Base-by-base conservation (phyloP, 345 rosid species). In the Euphorbia pulcherrima region DNA sequence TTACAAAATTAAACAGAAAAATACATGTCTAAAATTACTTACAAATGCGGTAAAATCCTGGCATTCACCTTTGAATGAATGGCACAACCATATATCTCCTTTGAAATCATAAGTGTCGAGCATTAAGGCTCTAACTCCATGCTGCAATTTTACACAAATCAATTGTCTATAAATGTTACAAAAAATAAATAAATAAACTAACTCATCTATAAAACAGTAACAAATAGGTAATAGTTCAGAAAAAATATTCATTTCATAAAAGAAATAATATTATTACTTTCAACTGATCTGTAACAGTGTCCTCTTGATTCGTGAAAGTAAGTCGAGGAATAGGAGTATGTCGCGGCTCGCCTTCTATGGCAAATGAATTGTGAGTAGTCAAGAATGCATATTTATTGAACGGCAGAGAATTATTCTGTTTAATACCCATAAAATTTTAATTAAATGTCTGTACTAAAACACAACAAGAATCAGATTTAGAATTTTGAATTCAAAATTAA, bases 1-100 rank as follows among this genome's bases (percentile, higher is more conserved):
- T 33, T 7, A 33, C 37, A 33, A 33, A n/a, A n/a, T n/a, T n/a
- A n/a, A n/a, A n/a, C n/a, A n/a, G n/a, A n/a, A n/a, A n/a, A n/a
- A n/a, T n/a, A n/a, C n/a, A n/a, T n/a, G n/a, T n/a, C n/a, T n/a
- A n/a, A 21, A 24, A 39, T 16, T 12, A 56, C 83, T 11, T 74
- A 86, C 94, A 70, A 84, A 88, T 53, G 89, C 84, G 2, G 91
- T 88, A 46, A 64, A 79, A 63, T 82, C 88, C 56, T 84, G 64
- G 44, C 94, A 88, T 24, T 83, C 46, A 37, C 86, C 87, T 2
- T 81, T 74, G 54, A 71, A 78, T 2, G 89, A 88, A 82, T 88
- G 91, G 62, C 95, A 88, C 70, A 86, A 27, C 94, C 94, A 86
- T 27, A 86, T 75, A 47, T 82, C 88, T 64, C 86, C 95, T 7